A percentile compares a stretch with the other conserved stretches of the same genome.
Evolutionary conservation across 805 yeast genomes (phyloP).

Genomic region (Metschnikowia peoriensis): DNA sequence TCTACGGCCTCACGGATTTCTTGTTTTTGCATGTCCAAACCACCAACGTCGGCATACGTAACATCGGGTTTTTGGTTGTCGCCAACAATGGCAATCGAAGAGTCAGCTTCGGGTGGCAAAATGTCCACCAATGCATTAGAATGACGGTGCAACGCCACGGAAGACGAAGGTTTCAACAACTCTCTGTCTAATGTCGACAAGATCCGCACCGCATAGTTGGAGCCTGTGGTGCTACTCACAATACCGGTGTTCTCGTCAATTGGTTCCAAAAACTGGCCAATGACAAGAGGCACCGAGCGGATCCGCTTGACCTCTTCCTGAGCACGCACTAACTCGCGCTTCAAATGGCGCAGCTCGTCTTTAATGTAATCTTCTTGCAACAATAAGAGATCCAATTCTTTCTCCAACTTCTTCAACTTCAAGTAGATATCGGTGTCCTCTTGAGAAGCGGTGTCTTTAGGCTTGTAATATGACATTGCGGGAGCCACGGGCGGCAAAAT

Average conservation of each 20-base stretch:
- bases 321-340: slow-evolving; percentile 91
- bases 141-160: slow-evolving; percentile 97
- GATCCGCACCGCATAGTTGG: slow-evolving; percentile 94
- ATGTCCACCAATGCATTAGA: slow-evolving; percentile 97
- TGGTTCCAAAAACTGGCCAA: slow-evolving; percentile 97
- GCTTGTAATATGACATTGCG: slow-evolving; percentile 12
- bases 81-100: slow-evolving; percentile 90
- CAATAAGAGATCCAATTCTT: slow-evolving; percentile 78
- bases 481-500: slow-evolving; percentile 21
- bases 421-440: slow-evolving; percentile 69
- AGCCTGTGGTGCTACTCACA: slow-evolving; percentile 96
- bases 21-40: slow-evolving; percentile 98
- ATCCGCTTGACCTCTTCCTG: slow-evolving; percentile 98
- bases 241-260: slow-evolving; percentile 96
- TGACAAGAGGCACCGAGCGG: slow-evolving; percentile 95
- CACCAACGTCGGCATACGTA: slow-evolving; percentile 97
- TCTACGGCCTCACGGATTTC: slow-evolving; percentile 99
- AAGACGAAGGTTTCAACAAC: slow-evolving; percentile 87
- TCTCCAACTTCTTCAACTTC: slow-evolving; percentile 82
- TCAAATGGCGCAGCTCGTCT: slow-evolving; percentile 96
- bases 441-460: slow-evolving; percentile 18
- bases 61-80: slow-evolving; percentile 92
- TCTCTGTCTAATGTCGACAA: slow-evolving; percentile 94
- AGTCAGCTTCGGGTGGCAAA: slow-evolving; percentile 97
- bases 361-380: slow-evolving; percentile 96